Percentiles rank a stretch among this genome's conserved stretches.
phyloP scores from a whole-genome alignment of 371 early-diverging fungal genomes.

The Nematocida sp. region DNA sequence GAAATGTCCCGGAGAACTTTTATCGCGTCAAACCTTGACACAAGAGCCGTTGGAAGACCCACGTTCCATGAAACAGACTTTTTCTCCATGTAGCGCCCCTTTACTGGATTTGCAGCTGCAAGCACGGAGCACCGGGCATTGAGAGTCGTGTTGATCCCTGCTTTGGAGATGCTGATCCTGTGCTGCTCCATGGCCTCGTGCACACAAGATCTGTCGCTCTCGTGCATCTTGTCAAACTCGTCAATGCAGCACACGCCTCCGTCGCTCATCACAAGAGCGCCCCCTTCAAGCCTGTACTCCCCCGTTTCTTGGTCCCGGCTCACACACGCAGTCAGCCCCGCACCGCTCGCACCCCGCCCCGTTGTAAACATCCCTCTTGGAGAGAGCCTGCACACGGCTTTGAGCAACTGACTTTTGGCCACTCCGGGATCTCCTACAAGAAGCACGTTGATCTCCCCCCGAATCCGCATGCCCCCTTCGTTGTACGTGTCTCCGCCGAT shows the following conservation, averaged over 20 bases:
- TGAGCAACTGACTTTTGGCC: constrained; percentile 74
- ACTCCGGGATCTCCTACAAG: constrained; percentile 77
- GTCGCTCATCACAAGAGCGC: constrained; percentile 72
- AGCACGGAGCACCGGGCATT: constrained; percentile 94
- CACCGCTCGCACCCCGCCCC: constrained; percentile 72
- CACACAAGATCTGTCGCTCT: constrained; percentile 81
- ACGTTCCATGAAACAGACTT: constrained; percentile 85
- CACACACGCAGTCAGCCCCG: constrained; percentile 70
- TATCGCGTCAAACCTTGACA: constrained; percentile 89
- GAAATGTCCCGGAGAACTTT: constrained; percentile 83
- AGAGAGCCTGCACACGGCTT: constrained; percentile 56
- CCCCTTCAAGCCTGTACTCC: constrained; percentile 72
- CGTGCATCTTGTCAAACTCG: constrained; percentile 80
- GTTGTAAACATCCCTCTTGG: constrained; percentile 67
- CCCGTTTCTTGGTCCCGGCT: constrained; percentile 70
- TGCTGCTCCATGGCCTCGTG: constrained; percentile 99
- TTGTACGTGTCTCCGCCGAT: constrained; percentile 94
- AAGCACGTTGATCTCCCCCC: constrained; percentile 72
- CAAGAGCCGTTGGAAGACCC: constrained; percentile 82
- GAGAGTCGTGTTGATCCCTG: constrained; percentile 94
- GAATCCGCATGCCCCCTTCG: constrained; percentile 73
- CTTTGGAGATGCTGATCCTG: constrained; percentile 94
- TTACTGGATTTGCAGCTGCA: constrained; percentile 91
- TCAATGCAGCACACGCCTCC: constrained; percentile 73
- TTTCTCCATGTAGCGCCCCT: constrained; percentile 79